phyloP scores from a whole-genome alignment of 2,329 filamentous ascomycete species.

The Ophiognomonia clavigignenti-juglandacearum region DNA sequence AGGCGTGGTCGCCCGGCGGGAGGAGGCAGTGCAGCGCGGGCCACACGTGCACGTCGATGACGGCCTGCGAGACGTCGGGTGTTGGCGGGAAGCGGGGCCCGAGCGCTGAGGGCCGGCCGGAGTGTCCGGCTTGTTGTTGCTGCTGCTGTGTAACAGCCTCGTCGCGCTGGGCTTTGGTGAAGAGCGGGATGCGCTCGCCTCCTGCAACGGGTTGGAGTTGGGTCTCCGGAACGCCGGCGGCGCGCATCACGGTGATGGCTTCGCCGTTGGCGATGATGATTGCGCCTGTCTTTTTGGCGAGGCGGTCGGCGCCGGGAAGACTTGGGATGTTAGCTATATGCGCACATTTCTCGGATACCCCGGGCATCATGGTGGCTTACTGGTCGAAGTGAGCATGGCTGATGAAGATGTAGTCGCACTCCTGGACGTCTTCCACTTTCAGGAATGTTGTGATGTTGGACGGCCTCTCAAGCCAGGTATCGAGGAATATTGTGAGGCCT shows the following conservation, averaged over 20 bases:
- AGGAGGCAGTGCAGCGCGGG: conserved; percentile 21
- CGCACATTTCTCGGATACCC: background rate
- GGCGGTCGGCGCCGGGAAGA: conserved; percentile 22
- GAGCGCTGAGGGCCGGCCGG: background rate
- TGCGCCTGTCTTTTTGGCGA: conserved; percentile 22
- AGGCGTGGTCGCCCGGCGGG: conserved; percentile 14
- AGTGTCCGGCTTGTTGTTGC: background rate
- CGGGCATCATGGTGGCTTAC: conserved; percentile 1
- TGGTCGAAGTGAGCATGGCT: conserved; percentile 23
- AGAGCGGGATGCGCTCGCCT: conserved; percentile 22
- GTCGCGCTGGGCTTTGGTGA: conserved; percentile 11
- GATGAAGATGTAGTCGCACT: conserved; percentile 24
- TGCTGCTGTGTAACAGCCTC: background rate
- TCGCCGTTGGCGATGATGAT: conserved; percentile 21
- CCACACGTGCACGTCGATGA: conserved; percentile 20
- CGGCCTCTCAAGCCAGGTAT: conserved; percentile 6
- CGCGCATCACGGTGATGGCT: conserved; percentile 20
- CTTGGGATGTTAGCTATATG: conserved; percentile 1
- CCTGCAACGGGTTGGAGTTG: conserved; percentile 21
- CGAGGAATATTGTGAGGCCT: conserved; percentile 4
- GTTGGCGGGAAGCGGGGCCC: background rate
- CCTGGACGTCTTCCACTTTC: conserved; percentile 17
- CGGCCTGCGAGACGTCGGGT: conserved; percentile 4
- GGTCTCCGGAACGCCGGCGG: conserved; percentile 19
- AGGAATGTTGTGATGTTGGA: conserved; percentile 9